These are phyloP conservation scores for Talaromyces sp. DNA, from an alignment of 2,329 filamentous ascomycete genomes.

Conservation along the genomic window DNA sequence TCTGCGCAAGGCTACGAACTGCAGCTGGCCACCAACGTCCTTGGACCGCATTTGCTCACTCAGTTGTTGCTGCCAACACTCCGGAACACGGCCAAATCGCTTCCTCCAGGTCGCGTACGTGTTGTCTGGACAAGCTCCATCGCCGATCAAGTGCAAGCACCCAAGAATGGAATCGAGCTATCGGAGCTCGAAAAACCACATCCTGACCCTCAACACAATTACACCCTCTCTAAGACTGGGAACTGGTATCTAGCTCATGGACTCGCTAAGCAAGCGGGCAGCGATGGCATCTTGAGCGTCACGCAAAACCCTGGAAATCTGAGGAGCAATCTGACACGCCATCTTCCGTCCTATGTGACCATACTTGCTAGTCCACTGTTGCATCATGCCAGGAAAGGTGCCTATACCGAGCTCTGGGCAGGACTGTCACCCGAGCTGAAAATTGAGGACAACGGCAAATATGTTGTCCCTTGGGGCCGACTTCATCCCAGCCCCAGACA, in stretches of 20 bases:
- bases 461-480: constrained; percentile 22
- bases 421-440: constrained; percentile 18
- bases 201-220: constrained; percentile 18
- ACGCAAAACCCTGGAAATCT: constrained; percentile 25
- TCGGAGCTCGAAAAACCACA: constrained; percentile 13
- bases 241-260: constrained; percentile 22
- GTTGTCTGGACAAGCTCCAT: constrained; percentile 28
- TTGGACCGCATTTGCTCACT: constrained; percentile 36
- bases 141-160: constrained; percentile 17
- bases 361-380: constrained; percentile 16
- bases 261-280: constrained; percentile 14
- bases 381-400: constrained; percentile 17
- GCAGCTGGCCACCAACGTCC: constrained; percentile 35
- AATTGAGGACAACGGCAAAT: constrained; percentile 18
- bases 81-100: constrained; percentile 21
- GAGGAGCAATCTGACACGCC: constrained; percentile 14
- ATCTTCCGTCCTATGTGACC: constrained; percentile 8
- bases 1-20: constrained; percentile 27
- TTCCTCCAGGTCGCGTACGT: constrained; percentile 23
- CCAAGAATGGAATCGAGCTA: constrained; percentile 19
- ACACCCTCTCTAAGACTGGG: constrained; percentile 19
- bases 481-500: constrained; percentile 18
- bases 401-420: constrained; percentile 23
- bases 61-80: constrained; percentile 32
- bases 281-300: constrained; percentile 18